These are phyloP conservation scores for Fusarium citri DNA, from an alignment of 2,329 filamentous ascomycete genomes.

Conservation along the genomic window DNA sequence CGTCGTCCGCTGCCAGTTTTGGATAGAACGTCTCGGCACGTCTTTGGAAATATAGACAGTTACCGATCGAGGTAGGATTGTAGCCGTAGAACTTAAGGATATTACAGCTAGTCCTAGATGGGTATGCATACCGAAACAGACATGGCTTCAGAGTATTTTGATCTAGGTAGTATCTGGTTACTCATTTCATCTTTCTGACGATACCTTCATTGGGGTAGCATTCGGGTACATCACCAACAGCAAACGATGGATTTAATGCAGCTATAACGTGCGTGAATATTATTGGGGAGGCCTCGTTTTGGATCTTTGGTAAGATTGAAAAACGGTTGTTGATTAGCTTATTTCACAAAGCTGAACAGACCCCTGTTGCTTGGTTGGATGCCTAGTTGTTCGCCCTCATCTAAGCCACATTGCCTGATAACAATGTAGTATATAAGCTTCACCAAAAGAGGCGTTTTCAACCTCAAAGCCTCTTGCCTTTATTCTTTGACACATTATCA, in stretches of 20 bases:
- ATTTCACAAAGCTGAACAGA: not conserved
- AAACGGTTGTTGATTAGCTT: conserved; percentile 1
- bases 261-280: not conserved
- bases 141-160: not conserved
- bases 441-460: not conserved
- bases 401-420: not conserved
- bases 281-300: conserved; percentile 23
- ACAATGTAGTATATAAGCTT: not conserved
- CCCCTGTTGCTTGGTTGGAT: conserved; percentile 8
- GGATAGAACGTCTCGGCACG: too few relatives aligned
- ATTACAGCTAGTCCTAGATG: not conserved
- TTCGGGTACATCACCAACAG: not conserved
- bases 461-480: not conserved
- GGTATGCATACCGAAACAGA: not conserved
- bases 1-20: not conserved
- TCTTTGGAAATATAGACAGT: too few relatives aligned
- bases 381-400: not conserved
- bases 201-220: not conserved
- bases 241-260: not conserved
- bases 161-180: not conserved
- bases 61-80: too few relatives aligned
- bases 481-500: not conserved
- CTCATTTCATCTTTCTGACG: not conserved
- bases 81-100: not conserved
- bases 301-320: not conserved